Evolutionary conservation across 805 yeast genomes (phyloP), one percentile per base, ranked within the genome.

Genomic region (Starmerella vitae): DNA sequence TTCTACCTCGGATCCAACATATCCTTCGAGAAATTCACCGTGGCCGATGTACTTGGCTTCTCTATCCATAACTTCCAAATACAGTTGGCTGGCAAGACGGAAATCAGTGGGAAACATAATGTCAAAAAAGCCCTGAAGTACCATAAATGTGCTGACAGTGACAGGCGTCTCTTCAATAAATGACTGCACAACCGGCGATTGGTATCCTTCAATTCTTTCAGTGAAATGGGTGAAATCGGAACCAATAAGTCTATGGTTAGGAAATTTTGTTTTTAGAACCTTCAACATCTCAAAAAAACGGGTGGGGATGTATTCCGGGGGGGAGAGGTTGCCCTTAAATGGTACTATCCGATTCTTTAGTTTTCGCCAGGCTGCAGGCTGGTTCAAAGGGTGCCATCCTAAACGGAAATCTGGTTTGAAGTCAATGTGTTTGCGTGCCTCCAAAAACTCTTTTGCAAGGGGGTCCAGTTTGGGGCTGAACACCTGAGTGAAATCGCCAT

Each of bases 61-160:
- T 49, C 71, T 77, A 0, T 84, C 84, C 17, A 76, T 70, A 13
- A 80, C 70, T 44, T 70, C 70, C 14, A 64, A 62, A 53, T 83
- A 84, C 43, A 82, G 44, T 35, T 75, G 78, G 30, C 71, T 65
- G 3, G 75, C 72, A 7, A 74, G 61, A 6, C 61, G 59, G 56
- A 83, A 84, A 52, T 83, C 79, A 0, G 93, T 83, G 8, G 93
- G 82, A 53, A 83, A 83, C 78, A 81, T 74, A 36, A 83, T 82
- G 57, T 83, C 93, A 55, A 81, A 83, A 52, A 69, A 78, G 0
- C 94, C 94, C 54, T 81, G 93, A 29, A 77, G 68, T n/a, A 72
- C 78, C 86, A 83, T 76, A 56, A 75, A 82, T 0, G 86, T 74
- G 28, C 74, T 67, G 0, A 77, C 71, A 17, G 80, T 75, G 4